These are phyloP conservation scores for Talaromyces atroroseus DNA, from an alignment of 2,329 filamentous ascomycete genomes.

Conservation along the genomic window DNA sequence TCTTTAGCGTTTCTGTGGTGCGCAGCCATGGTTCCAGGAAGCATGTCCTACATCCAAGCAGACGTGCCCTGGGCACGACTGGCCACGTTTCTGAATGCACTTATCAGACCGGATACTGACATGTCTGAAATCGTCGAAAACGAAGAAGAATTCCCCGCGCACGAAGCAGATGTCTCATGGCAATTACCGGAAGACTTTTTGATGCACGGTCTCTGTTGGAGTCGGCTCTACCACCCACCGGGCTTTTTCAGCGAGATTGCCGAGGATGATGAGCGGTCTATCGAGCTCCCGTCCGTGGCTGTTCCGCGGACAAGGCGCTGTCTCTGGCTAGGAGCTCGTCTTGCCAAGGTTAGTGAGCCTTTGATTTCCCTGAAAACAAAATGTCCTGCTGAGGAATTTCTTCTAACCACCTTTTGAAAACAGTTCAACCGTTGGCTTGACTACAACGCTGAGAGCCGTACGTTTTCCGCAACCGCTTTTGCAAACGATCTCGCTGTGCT, in stretches of 20 bases:
- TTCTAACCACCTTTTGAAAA: not conserved
- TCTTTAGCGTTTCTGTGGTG: conserved; percentile 50
- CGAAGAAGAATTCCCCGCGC: conserved; percentile 35
- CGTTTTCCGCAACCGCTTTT: conserved; percentile 30
- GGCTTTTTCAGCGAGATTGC: conserved; percentile 48
- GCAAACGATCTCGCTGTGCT: conserved; percentile 22
- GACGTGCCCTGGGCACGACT: conserved; percentile 49
- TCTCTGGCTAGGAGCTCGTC: conserved; percentile 43
- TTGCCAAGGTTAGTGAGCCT: conserved; percentile 40
- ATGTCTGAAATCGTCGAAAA: conserved; percentile 30
- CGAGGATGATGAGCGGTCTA: conserved; percentile 51
- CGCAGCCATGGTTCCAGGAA: conserved; percentile 31
- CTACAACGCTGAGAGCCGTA: conserved; percentile 26
- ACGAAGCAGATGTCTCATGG: conserved; percentile 34
- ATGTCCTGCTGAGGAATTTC: too few relatives aligned
- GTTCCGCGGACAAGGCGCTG: conserved; percentile 48
- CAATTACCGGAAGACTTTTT: conserved; percentile 57
- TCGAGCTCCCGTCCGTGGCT: conserved; percentile 47
- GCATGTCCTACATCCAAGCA: conserved; percentile 36
- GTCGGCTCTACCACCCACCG: conserved; percentile 43
- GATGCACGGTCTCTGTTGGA: conserved; percentile 53
- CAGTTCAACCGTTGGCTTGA: conserved; percentile 38
- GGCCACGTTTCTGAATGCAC: conserved; percentile 49
- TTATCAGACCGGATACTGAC: conserved; percentile 38
- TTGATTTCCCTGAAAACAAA: too few relatives aligned